Base-by-base conservation (phyloP, 768 basidiomycete genomes). In the Amanita polypyramis region DNA sequence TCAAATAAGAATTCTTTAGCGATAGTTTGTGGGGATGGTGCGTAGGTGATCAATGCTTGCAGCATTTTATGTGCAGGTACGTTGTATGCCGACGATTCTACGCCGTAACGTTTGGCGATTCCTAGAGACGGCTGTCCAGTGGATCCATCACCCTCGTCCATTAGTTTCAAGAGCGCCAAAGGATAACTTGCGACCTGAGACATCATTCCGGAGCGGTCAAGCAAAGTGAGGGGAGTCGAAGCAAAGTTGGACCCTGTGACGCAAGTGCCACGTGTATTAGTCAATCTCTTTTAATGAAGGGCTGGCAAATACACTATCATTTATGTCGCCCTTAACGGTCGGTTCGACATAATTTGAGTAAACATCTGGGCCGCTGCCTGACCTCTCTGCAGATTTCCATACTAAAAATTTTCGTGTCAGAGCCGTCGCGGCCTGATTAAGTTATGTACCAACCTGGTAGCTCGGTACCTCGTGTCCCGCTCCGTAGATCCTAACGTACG, bases 401-500 rank as follows among this genome's bases (percentile, higher is more conserved):
- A 68, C 65, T 70, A 30, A 11, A 23, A 34, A 5, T 36, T 23
- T 11, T 34, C 11, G 30, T 17, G 30, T 40, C 17, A 36, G 14
- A 30, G 10, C 14, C 40, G 11, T 23, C 12, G 17, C 9, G 14
- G 23, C 14, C 20, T n/a, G 15, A 2, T 15, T 10, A 15, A 35
- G 9, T 17, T 6, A 6, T 35, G 25, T 3, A 44, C 60, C 43
- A 35, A 68, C 70, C 55, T 62, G 66, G 48, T 75, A 75, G 1
- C 72, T 70, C 21, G 73, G 70, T 12, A 73, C 72, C 47, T 74
- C 70, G 50, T 75, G 72, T 0, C 71, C 72, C 17, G 73, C 69
- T 8, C 68, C 68, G 50, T 62, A 74, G 25, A 79, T 67, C 8
- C 77, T 68, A 11, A 80, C 57, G 52, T 79, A 80, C 6, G 77